phyloP scores from a whole-genome alignment of 2,329 filamentous ascomycete genomes.

The Penicillium thymicola region DNA sequence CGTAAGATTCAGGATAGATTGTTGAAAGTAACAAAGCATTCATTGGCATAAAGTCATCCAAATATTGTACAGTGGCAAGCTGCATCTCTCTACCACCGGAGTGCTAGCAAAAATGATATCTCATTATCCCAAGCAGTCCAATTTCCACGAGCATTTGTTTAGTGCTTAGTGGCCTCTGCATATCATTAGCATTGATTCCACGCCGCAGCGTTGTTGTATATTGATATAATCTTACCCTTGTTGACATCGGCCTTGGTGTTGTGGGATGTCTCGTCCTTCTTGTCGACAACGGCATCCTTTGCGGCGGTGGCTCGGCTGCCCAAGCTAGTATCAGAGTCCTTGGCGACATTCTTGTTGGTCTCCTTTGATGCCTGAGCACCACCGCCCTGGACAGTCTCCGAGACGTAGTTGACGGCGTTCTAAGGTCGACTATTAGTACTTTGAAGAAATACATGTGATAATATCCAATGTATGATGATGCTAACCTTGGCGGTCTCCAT shows the following conservation, averaged over 20 bases:
- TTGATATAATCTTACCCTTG: constrained; percentile 1
- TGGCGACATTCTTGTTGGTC: constrained; percentile 65
- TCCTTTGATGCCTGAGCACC: constrained; percentile 60
- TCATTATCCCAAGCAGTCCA: not conserved
- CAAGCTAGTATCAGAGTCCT: constrained; percentile 54
- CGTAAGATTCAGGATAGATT: not conserved
- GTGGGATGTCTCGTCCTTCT: constrained; percentile 52
- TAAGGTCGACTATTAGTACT: not conserved
- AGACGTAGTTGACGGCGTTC: constrained; percentile 66
- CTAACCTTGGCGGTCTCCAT: constrained; percentile 11
- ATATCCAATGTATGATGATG: too few relatives aligned
- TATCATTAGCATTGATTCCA: not conserved
- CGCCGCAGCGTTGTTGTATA: fast-evolving
- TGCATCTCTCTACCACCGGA: not conserved
- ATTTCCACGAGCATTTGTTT: not conserved
- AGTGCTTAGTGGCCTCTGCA: constrained; percentile 7
- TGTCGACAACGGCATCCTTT: constrained; percentile 51
- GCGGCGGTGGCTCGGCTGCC: constrained; percentile 54
- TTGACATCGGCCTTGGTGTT: constrained; percentile 28
- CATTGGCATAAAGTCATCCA: not conserved
- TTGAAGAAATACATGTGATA: not conserved
- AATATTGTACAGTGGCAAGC: not conserved
- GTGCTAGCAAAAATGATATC: not conserved
- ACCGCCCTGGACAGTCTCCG: constrained; percentile 59
- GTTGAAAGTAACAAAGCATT: not conserved